Evolutionary conservation across 2,329 filamentous ascomycete species (phyloP).

Genomic region (Harringtonia lauricola): DNA sequence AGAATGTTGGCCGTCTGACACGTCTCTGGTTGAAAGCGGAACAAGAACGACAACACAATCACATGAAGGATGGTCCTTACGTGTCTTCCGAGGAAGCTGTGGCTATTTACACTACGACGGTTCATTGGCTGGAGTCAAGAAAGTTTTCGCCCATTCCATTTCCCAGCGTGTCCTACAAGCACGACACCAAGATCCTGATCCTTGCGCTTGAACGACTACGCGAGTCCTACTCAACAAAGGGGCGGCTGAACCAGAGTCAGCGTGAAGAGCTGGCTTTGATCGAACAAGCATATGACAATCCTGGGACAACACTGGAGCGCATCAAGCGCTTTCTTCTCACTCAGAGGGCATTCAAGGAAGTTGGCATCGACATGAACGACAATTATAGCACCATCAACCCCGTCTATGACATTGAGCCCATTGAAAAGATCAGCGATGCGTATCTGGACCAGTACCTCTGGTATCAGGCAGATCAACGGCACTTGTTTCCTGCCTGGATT

Average conservation of each 20-base stretch:
- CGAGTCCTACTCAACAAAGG: constrained; percentile 96
- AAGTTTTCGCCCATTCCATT: constrained; percentile 99
- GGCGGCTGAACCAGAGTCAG: constrained; percentile 91
- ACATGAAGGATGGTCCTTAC: constrained; percentile 98
- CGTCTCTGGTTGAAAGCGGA: constrained; percentile 96
- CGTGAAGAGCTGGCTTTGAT: constrained; percentile 94
- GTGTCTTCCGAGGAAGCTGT: constrained; percentile 98
- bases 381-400: constrained; percentile 99
- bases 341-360: constrained; percentile 96
- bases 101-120: constrained; percentile 96
- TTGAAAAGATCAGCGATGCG: constrained; percentile 98
- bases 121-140: constrained; percentile 95
- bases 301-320: constrained; percentile 85
- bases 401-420: constrained; percentile 96
- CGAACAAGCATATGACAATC: constrained; percentile 96
- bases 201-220: constrained; percentile 84
- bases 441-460: constrained; percentile 98
- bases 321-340: constrained; percentile 98
- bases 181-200: constrained; percentile 98
- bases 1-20: constrained; percentile 91
- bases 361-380: constrained; percentile 99
- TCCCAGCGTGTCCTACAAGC: constrained; percentile 97
- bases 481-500: constrained; percentile 97
- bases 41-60: constrained; percentile 97
- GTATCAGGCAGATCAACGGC: constrained; percentile 97